phyloP scores from a whole-genome alignment of 495 filamentous ascomycete genomes.

The Penicillium bialowiezense region DNA sequence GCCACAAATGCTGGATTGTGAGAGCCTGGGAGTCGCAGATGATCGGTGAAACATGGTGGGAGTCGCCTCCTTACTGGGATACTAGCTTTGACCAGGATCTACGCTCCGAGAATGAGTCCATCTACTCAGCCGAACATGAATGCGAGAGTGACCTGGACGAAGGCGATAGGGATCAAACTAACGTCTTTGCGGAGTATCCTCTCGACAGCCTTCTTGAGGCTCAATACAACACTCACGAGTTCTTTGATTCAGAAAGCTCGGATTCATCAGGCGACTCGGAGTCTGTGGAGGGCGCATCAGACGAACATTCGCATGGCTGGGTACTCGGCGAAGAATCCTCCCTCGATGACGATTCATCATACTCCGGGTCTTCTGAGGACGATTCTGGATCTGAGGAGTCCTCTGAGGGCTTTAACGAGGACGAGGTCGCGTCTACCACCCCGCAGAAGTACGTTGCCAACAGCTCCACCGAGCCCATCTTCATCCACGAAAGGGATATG shows the following conservation, averaged over 20 bases:
- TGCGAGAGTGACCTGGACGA: background rate
- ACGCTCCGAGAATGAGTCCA: slow-evolving; percentile 4
- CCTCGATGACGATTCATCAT: background rate
- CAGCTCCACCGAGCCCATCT: background rate
- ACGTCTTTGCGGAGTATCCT: too few species aligned
- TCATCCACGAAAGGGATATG: background rate
- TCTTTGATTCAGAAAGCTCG: too few species aligned
- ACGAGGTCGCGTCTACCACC: too few species aligned
- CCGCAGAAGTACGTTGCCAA: background rate
- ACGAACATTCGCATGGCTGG: too few species aligned
- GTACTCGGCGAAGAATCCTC: too few species aligned
- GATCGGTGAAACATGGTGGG: background rate
- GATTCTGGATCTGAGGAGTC: background rate
- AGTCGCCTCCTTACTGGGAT: slow-evolving; percentile 10
- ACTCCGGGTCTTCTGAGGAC: slow-evolving; percentile 8
- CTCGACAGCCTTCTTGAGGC: too few species aligned
- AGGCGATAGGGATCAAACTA: background rate
- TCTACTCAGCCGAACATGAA: slow-evolving; percentile 11
- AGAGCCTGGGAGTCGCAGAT: background rate
- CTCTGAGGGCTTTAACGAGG: background rate
- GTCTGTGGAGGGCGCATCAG: too few species aligned
- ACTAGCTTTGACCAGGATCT: background rate
- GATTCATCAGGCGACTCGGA: too few species aligned
- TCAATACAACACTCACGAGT: too few species aligned
- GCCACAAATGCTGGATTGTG: slow-evolving; percentile 11